Conservation (phyloP, 805 yeast genomes). For the Millerago galiae region DNA sequence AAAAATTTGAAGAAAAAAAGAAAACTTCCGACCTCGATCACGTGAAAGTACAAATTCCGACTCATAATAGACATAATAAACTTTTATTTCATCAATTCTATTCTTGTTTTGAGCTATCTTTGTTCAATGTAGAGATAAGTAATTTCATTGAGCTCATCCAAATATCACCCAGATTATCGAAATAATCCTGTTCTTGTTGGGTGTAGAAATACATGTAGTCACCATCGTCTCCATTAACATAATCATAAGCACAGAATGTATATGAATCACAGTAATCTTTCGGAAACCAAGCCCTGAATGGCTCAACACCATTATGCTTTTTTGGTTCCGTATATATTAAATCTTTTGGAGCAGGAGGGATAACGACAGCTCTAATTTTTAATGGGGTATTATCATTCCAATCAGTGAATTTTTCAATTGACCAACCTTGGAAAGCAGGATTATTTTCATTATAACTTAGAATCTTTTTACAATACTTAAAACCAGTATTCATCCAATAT, state of each 20-base stretch:
- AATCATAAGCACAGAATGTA: conserved; percentile 52
- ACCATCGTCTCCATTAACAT: conserved; percentile 20
- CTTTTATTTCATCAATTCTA: too few species aligned
- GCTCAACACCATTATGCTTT: background rate
- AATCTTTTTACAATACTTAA: conserved; percentile 35
- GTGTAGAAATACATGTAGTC: conserved; percentile 4
- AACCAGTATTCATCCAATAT: conserved; percentile 55
- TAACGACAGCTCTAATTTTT: conserved; percentile 34
- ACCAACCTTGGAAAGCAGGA: conserved; percentile 8
- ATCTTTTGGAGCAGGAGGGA: conserved; percentile 34
- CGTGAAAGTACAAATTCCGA: background rate
- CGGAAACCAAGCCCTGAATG: conserved; percentile 39
- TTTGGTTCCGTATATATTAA: too few species aligned
- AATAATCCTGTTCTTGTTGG: conserved; percentile 1
- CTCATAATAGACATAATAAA: too few species aligned
- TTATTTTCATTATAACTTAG: conserved; percentile 8
- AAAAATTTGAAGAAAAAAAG: background rate
- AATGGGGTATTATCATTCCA: conserved; percentile 29
- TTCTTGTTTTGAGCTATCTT: too few species aligned
- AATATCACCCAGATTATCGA: conserved; percentile 9
- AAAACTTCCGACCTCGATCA: background rate
- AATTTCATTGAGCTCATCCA: conserved; percentile 8
- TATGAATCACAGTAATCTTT: conserved; percentile 41
- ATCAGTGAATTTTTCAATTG: conserved; percentile 19
- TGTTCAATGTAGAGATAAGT: background rate